phyloP scores from a whole-genome alignment of 495 filamentous ascomycete genomes.

The Aspergillus avenaceus region DNA sequence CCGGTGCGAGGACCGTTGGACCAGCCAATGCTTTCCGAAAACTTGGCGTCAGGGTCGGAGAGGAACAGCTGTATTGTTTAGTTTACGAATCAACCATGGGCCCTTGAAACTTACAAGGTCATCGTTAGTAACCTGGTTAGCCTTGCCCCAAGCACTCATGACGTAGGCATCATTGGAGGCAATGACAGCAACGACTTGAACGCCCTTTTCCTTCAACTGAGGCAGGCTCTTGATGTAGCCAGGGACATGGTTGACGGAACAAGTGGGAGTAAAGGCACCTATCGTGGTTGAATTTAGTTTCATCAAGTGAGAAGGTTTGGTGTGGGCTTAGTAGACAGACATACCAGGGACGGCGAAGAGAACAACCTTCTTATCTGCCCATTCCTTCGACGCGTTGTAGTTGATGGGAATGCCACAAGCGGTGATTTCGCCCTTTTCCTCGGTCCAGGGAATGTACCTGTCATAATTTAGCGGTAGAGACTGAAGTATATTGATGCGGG shows the following conservation, averaged over 20 bases:
- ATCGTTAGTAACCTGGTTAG: slow-evolving; percentile 71
- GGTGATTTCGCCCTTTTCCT: slow-evolving; percentile 60
- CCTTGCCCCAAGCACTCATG: slow-evolving; percentile 94
- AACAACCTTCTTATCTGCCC: slow-evolving; percentile 82
- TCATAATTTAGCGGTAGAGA: background rate
- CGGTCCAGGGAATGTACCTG: slow-evolving; percentile 67
- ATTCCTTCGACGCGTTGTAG: slow-evolving; percentile 82
- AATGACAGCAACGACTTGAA: slow-evolving; percentile 77
- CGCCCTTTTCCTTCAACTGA: slow-evolving; percentile 74
- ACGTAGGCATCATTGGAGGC: slow-evolving; percentile 87
- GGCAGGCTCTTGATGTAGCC: slow-evolving; percentile 72
- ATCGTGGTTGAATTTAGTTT: background rate
- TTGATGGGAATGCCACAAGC: slow-evolving; percentile 70
- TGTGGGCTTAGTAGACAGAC: slow-evolving; percentile 4
- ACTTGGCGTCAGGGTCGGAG: slow-evolving; percentile 67
- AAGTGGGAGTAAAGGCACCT: slow-evolving; percentile 93
- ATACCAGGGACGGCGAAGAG: slow-evolving; percentile 79
- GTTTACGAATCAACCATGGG: background rate
- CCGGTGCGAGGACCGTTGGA: slow-evolving; percentile 63
- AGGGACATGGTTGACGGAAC: slow-evolving; percentile 78
- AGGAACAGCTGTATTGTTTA: slow-evolving; percentile 62
- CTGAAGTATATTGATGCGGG: background rate
- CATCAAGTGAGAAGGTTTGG: background rate
- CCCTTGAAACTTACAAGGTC: slow-evolving; percentile 58
- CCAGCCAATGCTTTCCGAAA: slow-evolving; percentile 81